Evolutionary conservation across 2,329 filamentous ascomycete species (phyloP), one percentile per base, ranked within the genome.

Genomic region (Cordyceps cateniannulata): DNA sequence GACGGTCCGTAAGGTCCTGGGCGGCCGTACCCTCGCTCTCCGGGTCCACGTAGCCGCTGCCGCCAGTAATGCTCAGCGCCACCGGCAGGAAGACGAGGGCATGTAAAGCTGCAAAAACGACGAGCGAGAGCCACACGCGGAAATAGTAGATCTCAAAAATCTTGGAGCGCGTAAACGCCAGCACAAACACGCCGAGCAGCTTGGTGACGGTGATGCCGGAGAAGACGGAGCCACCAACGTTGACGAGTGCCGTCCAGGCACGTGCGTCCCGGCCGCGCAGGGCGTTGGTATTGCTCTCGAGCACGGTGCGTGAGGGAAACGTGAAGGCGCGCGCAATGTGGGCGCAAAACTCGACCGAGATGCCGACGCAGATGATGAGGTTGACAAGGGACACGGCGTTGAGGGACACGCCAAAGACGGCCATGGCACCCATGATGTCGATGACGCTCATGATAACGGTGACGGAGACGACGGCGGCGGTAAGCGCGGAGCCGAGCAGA

Each of bases 131-230:
- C 95, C 95, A 99, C 48, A 99, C 90, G 48, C 95, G 85, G 81
- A 99, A 99, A 76, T 99, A 99, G 77, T 99, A 99, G 62, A 99
- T 91, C 78, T 99, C 96, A 69, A 99, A 99, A 70, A 99, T 99
- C 84, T 98, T 99, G 73, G 91, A 96, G 56, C 90, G 81, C 8
- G 95, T 99, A 70, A 97, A 99, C 0, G 95, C 95, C 22, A 99
- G 79, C 40, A 99, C 95, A 50, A 83, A 88, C 0, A 99, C 93
- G 3, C 95, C 95, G 2, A 99, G 79, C 1, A 99, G 82, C 75
- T 99, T 99, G 2, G 95, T 99, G 57, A 99, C 81, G 0, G 93
- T 98, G 72, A 99, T 99, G 2, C 95, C 95, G 35, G 90, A 96
- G 70, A 99, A 96, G 14, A 99, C 96, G 50, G 90, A 95, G 6